These are phyloP conservation scores for Sanchytrium tribonematis DNA, from an alignment of 371 early-diverging fungal species.

Conservation along the genomic window DNA sequence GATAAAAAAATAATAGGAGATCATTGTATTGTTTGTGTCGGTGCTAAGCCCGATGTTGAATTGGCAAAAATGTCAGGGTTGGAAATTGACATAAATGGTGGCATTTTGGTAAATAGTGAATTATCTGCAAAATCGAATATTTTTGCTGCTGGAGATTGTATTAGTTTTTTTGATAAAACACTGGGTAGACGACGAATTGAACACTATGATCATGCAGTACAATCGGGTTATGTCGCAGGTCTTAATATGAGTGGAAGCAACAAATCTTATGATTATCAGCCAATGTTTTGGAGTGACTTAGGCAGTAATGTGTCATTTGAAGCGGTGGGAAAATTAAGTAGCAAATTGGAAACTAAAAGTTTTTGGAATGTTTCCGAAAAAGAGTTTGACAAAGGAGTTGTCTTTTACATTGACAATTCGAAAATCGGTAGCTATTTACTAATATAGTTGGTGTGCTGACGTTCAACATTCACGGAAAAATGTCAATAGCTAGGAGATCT, in stretches of 20 bases:
- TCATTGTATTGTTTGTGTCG: constrained; percentile 38
- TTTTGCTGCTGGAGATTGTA: constrained; percentile 43
- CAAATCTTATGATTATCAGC: constrained; percentile 36
- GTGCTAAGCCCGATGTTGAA: constrained; percentile 34
- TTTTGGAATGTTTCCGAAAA: constrained; percentile 20
- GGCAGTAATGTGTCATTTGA: constrained; percentile 42
- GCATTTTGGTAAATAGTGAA: constrained; percentile 45
- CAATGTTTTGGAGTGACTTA: constrained; percentile 44
- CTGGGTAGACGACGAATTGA: constrained; percentile 44
- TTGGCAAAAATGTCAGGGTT: constrained; percentile 34
- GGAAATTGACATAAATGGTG: constrained; percentile 35
- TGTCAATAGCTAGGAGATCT: not conserved
- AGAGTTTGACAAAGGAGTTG: constrained; percentile 35
- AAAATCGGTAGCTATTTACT: constrained; percentile 8
- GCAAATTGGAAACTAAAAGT: constrained; percentile 31
- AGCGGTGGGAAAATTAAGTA: constrained; percentile 37
- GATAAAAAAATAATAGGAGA: constrained; percentile 23
- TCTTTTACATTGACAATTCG: constrained; percentile 32
- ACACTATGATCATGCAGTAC: constrained; percentile 33
- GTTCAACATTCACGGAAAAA: not conserved
- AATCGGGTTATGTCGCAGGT: constrained; percentile 36
- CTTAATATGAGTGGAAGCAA: constrained; percentile 32
- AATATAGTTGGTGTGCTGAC: not conserved
- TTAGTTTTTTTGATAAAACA: constrained; percentile 38
- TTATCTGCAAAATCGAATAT: constrained; percentile 38